Evolutionary conservation across 2,329 filamentous ascomycete species (phyloP).

Genomic region (Colletotrichum costaricense): DNA sequence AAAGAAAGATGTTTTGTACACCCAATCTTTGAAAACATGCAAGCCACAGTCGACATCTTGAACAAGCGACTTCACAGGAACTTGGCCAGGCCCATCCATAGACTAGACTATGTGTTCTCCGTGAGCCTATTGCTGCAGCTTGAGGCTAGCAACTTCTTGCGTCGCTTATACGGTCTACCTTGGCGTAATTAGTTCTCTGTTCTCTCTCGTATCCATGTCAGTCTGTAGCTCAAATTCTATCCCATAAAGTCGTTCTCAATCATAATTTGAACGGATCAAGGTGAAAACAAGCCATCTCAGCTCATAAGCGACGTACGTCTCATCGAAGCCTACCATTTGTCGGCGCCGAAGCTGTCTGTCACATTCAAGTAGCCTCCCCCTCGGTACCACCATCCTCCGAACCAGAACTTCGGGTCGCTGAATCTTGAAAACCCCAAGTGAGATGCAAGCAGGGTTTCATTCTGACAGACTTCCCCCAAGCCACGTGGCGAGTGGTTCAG

Average conservation of each 20-base stretch:
- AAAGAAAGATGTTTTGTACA: not conserved
- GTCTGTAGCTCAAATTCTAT: not conserved
- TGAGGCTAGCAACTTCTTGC: not conserved
- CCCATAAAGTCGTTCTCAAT: not conserved
- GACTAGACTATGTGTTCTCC: not conserved
- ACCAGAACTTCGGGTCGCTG: not conserved
- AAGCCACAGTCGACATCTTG: not conserved
- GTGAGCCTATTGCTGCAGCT: not conserved
- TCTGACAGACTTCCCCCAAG: not conserved
- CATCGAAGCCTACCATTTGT: not conserved
- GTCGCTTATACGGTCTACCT: not conserved
- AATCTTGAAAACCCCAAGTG: not conserved
- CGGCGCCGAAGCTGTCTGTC: not conserved
- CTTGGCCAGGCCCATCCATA: not conserved
- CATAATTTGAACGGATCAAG: not conserved
- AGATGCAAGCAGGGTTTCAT: not conserved
- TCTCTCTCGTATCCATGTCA: not conserved
- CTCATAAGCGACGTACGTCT: not conserved
- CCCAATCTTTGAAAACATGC: not conserved
- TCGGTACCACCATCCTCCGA: not conserved
- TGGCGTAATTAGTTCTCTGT: not conserved
- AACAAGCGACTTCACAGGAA: not conserved
- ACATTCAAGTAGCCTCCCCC: not conserved
- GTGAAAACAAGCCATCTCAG: not conserved
- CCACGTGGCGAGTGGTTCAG: not conserved